These are phyloP conservation scores for Petrea volubilis DNA, from an alignment of 257 asterid species.

Conservation along the genomic window DNA sequence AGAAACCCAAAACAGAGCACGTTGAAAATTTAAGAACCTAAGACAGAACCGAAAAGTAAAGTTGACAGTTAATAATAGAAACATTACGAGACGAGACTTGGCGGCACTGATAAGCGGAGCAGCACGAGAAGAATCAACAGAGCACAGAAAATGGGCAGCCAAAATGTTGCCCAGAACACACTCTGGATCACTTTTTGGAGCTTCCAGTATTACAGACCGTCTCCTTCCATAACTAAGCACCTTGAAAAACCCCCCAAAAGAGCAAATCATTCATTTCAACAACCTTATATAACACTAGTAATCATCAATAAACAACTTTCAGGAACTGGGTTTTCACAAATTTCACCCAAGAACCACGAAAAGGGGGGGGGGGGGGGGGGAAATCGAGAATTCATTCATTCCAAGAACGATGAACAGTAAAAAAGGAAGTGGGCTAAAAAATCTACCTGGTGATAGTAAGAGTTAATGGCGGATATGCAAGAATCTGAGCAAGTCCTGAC, in stretches of 20 bases:
- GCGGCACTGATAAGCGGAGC: slow-evolving; percentile 59
- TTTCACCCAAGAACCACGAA: neutral
- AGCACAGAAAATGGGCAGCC: slow-evolving; percentile 73
- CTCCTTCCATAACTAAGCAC: slow-evolving; percentile 86
- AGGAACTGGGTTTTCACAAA: slow-evolving; percentile 2
- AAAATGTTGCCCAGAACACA: slow-evolving; percentile 89
- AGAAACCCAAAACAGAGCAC: neutral
- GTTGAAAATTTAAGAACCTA: slow-evolving; percentile 5
- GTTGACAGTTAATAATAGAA: neutral
- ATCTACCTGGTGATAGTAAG: slow-evolving; percentile 75
- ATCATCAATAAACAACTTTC: slow-evolving; percentile 8
- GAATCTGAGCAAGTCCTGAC: slow-evolving; percentile 72
- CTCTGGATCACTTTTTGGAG: slow-evolving; percentile 76
- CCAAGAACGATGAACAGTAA: neutral
- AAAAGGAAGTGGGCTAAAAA: neutral
- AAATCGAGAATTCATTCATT: neutral
- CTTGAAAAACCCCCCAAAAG: slow-evolving; percentile 28
- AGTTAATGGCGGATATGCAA: slow-evolving; percentile 76
- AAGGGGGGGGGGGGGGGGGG: neutral
- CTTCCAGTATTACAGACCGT: slow-evolving; percentile 78
- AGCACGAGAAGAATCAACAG: slow-evolving; percentile 53
- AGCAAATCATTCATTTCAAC: neutral
- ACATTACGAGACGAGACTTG: slow-evolving; percentile 62
- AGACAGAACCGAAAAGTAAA: neutral
- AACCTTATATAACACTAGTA: neutral